These are phyloP conservation scores for Thuja plicata DNA, from an alignment of 83 land plant genomes.

Conservation along the genomic window DNA sequence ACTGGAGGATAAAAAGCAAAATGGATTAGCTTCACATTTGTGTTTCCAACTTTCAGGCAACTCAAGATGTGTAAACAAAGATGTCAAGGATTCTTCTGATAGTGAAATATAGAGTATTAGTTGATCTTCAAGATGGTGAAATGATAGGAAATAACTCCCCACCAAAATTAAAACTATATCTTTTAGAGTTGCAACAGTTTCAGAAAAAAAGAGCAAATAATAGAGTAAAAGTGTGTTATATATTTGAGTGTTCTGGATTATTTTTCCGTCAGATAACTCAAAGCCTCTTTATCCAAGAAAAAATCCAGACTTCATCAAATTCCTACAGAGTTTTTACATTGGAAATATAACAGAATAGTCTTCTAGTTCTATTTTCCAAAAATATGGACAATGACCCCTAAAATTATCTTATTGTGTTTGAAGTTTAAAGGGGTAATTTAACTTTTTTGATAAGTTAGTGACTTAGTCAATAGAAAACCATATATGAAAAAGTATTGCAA, in stretches of 20 bases:
- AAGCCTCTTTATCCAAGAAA: not conserved
- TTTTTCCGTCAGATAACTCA: not conserved
- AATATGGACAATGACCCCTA: not conserved
- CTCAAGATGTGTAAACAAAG: not conserved
- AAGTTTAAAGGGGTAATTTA: too few species aligned
- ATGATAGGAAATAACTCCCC: not conserved
- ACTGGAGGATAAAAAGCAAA: not conserved
- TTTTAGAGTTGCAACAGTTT: not conserved
- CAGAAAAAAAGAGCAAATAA: not conserved
- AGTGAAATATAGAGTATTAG: too few species aligned
- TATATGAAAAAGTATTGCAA: too few species aligned
- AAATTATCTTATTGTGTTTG: too few species aligned
- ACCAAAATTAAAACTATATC: not conserved
- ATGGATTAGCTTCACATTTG: not conserved
- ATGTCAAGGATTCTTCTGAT: not conserved
- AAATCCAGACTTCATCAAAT: not conserved
- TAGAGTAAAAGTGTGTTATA: too few species aligned
- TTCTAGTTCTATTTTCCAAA: too few species aligned
- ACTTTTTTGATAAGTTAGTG: not conserved
- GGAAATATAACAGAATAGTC: not conserved
- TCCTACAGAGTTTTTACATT: too few species aligned
- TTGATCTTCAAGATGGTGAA: too few species aligned
- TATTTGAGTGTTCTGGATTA: too few species aligned
- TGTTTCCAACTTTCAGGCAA: not conserved
- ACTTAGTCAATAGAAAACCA: not conserved